Base-by-base conservation (phyloP, 2,329 filamentous ascomycete species). In the Scytalidium lignicola region DNA sequence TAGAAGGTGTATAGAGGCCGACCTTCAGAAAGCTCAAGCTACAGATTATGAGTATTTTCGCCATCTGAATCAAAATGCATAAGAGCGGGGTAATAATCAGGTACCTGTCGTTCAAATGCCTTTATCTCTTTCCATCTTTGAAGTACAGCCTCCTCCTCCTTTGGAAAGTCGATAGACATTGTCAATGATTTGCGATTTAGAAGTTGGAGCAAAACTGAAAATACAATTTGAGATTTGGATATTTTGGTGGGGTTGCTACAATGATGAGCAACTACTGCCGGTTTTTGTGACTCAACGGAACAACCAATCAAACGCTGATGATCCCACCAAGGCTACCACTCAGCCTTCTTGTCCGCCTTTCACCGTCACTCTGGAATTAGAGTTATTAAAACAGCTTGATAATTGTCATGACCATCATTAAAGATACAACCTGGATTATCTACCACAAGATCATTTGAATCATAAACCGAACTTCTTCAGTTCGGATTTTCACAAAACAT, bases 1-100 rank as follows among this genome's bases (percentile, higher is more conserved):
- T 96, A 97, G 73, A 99, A 99, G 49, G 90, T 95, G 67, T 96
- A 99, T 47, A 83, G 86, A 55, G 87, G 82, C 54, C 85, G 82
- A 57, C 87, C 88, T 67, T 88, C 80, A 10, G 91, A 93, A 52
- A 97, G 81, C 70, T 93, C 87, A 54, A 85, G 70, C 74, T 82
- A 55, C 32, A n/a, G 50, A 62, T 48, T 55, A 54, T 42, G 45
- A 17, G n/a, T n/a, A 46, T 8, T 41, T 39, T 53, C 44, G 47
- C 41, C 17, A 26, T 40, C 15, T 20, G 4, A 32, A 28, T 29
- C 23, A 12, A 22, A 39, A 13, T 7, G 4, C 18, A 19, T 17
- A n/a, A n/a, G n/a, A 29, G 49, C 26, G 7, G 17, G 19, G 12
- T 29, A 7, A 7, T 45, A 32, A 23, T 41, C 7, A 41, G 32